Percentiles rank a stretch among this genome's conserved stretches.
phyloP scores from a whole-genome alignment of 2,329 filamentous ascomycete genomes.

The Xylaria sp. region DNA sequence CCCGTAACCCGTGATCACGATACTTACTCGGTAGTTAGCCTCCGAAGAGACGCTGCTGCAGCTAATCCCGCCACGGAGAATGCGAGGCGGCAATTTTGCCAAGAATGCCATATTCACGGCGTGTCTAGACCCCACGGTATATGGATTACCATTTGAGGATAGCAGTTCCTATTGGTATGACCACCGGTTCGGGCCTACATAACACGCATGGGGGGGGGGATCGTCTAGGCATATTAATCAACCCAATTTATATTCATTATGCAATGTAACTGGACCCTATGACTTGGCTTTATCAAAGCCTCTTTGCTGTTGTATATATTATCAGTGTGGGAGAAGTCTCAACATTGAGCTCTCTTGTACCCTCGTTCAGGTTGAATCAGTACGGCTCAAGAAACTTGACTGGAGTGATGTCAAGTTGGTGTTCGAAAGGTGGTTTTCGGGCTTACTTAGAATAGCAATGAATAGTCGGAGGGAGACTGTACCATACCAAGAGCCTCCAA shows the following conservation, averaged over 20 bases:
- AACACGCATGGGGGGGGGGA: constrained; percentile 34
- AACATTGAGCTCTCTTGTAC: background rate
- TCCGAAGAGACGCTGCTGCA: constrained; percentile 44
- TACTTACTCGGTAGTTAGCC: constrained; percentile 45
- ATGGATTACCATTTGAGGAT: constrained; percentile 36
- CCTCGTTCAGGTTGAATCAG: background rate
- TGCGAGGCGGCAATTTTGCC: constrained; percentile 36
- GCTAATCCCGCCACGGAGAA: constrained; percentile 39
- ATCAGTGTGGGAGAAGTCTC: constrained; percentile 26
- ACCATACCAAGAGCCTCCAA: constrained; percentile 20
- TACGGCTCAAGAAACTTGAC: background rate
- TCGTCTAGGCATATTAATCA: constrained; percentile 39
- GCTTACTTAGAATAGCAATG: background rate
- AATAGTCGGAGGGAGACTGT: background rate
- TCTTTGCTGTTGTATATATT: constrained; percentile 14
- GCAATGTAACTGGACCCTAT: constrained; percentile 34
- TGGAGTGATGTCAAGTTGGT: background rate
- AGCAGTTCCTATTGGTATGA: constrained; percentile 42
- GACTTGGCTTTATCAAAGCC: constrained; percentile 25
- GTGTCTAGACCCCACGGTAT: constrained; percentile 36
- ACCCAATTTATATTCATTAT: constrained; percentile 39
- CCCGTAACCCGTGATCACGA: constrained; percentile 44
- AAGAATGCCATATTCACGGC: constrained; percentile 19
- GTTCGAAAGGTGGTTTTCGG: background rate
- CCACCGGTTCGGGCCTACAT: constrained; percentile 44